Base-by-base conservation (phyloP, 495 filamentous ascomycete species). In the Penicillium canariense region DNA sequence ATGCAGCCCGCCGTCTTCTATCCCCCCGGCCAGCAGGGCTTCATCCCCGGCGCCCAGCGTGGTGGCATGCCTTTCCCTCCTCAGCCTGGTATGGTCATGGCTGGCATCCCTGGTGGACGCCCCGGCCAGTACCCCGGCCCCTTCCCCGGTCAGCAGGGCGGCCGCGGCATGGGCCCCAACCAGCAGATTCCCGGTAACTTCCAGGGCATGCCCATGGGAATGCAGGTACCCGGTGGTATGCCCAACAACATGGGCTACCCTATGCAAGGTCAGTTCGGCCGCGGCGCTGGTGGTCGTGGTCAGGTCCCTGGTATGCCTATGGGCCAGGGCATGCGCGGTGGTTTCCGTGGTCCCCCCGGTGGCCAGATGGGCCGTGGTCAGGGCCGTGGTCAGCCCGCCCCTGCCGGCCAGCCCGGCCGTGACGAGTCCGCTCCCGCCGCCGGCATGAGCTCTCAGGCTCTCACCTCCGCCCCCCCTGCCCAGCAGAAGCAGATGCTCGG, bases 401-500 rank as follows among this genome's bases (percentile, higher is more conserved):
- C 64, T 35, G 64, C 55, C 26, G 62, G 56, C 43, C 62, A 62
- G 56, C 59, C 65, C 43, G 68, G 60, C 55, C 72, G 56, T 39
- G 68, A 68, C 22, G 65, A 68, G 48, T 62, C 55, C 44, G 51
- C 63, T 17, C 46, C 46, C 49, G 45, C 67, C 38, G 61, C 62
- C 51, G 69, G 62, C 53, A 56, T 68, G 39, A 75, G 70, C 52
- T 46, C 80, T 42, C 68, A 75, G 42, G 67, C 75, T 55, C 76
- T 89, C 46, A 68, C 65, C 55, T 62, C 80, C 45, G 78, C 73
- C 60, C 85, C 86, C 48, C 74, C 84, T 12, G 68, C 75, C 30
- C 87, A 91, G 68, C 95, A 97, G 79, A 99, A 99, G 85, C 94
- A 99, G 79, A 86, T 96, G 75, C 84, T 99, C 49, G 94, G 94